Evolutionary conservation across 805 yeast genomes (phyloP), one percentile per base, ranked within the genome.

Genomic region (Vanderwaltozyma verrucispora): DNA sequence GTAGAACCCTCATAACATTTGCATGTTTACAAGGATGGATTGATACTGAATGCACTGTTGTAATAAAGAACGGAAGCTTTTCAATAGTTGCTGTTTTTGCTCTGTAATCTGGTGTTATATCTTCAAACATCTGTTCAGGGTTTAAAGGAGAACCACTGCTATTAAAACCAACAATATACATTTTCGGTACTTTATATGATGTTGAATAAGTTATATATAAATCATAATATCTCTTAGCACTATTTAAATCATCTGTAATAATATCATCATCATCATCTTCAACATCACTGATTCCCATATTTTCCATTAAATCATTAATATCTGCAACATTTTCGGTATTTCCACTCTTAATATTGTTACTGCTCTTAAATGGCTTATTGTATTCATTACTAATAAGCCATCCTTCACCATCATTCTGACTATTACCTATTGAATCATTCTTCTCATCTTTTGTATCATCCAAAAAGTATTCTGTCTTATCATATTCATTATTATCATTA

Each of bases 21-120:
- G 97, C 88, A 58, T 92, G 98, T 47, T 80, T 79, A 57, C 98
- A 92, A 2, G 98, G 98, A 56, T 92, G 98, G 35, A 92, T 89
- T 7, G 95, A 84, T 6, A 92, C 87, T 0, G 83, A 69, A 2
- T 58, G 49, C 10, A 51, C 43, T 0, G 92, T 81, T 52, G 78
- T 75, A 33, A 72, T 75, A 36, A 78, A 69, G 49, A 87, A 87
- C 11, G 98, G 97, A 5, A 95, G 79, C 45, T 75, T 76, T 60
- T 92, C 98, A 41, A 92, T 89, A 0, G 98, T 92, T 16, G 89
- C 98, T 1, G 98, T 92, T 62, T 92, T 92, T 51, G 89, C 86
- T 53, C 89, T 76, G 60, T 92, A 92, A 56, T 92, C 98, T 28
- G 80, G 73, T 2, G 88, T 74, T 32, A 92, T 86, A 59, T 92